Evolutionary conservation across 2,329 filamentous ascomycete species (phyloP).

Genomic region (Ceratocystis lukuohia): DNA sequence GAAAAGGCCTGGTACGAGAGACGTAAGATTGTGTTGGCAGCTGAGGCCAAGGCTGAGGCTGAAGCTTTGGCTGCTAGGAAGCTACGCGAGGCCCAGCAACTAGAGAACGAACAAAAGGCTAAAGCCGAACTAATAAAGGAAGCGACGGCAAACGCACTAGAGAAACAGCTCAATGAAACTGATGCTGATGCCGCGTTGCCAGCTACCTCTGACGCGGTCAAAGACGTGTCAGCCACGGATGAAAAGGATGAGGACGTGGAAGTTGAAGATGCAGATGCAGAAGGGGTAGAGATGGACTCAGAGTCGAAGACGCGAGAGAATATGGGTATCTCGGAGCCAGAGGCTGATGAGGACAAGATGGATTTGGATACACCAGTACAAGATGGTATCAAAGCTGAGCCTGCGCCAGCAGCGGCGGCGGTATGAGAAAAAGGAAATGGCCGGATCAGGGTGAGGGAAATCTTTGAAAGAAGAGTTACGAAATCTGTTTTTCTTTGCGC

Average conservation of each 20-base stretch:
- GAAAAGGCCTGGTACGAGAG: constrained; percentile 54
- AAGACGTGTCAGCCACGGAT: neutral
- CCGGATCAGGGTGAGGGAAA: neutral
- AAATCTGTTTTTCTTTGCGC: no score
- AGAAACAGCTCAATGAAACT: neutral
- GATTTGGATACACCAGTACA: neutral
- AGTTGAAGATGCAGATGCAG: neutral
- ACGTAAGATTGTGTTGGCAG: constrained; percentile 36
- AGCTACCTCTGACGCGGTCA: neutral
- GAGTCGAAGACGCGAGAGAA: no score
- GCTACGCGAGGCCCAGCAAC: constrained; percentile 8
- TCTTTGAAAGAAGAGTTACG: neutral
- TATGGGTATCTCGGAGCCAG: neutral
- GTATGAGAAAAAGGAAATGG: neutral
- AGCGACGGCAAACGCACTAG: neutral
- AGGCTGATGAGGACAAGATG: constrained; percentile 8
- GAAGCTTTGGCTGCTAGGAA: constrained; percentile 21
- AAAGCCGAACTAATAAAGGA: no score
- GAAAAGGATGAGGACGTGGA: neutral
- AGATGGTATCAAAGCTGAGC: neutral
- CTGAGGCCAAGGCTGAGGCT: constrained; percentile 25
- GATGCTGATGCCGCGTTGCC: neutral
- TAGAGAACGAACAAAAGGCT: constrained; percentile 5
- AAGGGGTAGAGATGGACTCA: neutral
- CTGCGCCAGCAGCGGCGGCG: neutral